These are phyloP conservation scores for Lachnellula hyalina DNA, from an alignment of 2,329 filamentous ascomycete genomes.

Conservation along the genomic window DNA sequence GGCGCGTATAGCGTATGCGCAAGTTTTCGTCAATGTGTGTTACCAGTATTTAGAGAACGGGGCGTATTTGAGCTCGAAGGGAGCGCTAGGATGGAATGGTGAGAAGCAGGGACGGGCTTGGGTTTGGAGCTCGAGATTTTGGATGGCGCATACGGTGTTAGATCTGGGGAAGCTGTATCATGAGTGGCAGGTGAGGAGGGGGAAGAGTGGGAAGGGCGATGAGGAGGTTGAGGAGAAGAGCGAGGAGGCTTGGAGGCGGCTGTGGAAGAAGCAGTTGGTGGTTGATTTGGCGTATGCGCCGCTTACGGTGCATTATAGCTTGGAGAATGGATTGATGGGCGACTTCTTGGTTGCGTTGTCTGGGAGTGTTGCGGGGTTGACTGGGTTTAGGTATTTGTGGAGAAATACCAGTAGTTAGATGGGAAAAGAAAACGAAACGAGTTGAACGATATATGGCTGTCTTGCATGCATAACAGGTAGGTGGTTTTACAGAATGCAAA, in stretches of 20 bases:
- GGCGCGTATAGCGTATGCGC: constrained; percentile 55
- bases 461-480: too few relatives aligned
- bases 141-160: constrained; percentile 71
- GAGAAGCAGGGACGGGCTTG: constrained; percentile 56
- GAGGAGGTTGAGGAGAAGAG: constrained; percentile 27
- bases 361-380: constrained; percentile 46
- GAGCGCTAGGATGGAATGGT: constrained; percentile 56
- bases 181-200: constrained; percentile 28
- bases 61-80: constrained; percentile 70
- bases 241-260: constrained; percentile 58
- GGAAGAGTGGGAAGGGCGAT: constrained; percentile 28
- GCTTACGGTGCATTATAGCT: constrained; percentile 77
- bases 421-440: not conserved
- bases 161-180: constrained; percentile 62
- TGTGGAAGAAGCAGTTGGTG: constrained; percentile 46
- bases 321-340: constrained; percentile 58
- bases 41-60: constrained; percentile 83
- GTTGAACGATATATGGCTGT: too few relatives aligned
- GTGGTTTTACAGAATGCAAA: too few relatives aligned
- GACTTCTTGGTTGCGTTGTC: constrained; percentile 53
- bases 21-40: constrained; percentile 60
- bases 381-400: constrained; percentile 42
- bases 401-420: constrained; percentile 21
- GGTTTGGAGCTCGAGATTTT: constrained; percentile 72
- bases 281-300: constrained; percentile 74